Evolutionary conservation across 805 yeast species (phyloP).

Genomic region (Hanseniaspora pseudoguilliermondii): DNA sequence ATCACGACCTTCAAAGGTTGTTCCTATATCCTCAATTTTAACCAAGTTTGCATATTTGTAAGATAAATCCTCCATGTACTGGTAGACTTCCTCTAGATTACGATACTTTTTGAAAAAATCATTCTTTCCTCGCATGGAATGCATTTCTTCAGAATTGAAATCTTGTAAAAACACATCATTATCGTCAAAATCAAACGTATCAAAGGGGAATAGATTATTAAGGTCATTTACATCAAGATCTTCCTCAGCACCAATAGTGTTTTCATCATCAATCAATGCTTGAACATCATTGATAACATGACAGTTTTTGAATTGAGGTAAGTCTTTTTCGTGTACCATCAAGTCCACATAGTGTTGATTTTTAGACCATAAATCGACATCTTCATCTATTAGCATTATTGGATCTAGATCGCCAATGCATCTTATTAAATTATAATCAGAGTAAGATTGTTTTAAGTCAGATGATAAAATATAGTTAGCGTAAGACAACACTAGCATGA

Average conservation of each 20-base stretch:
- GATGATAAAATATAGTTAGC: neutral
- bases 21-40: conserved; percentile 56
- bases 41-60: conserved; percentile 53
- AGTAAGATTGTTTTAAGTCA: neutral
- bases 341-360: conserved; percentile 38
- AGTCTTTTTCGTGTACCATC: conserved; percentile 19
- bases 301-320: conserved; percentile 22
- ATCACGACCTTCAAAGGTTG: conserved; percentile 61
- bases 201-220: conserved; percentile 17
- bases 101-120: conserved; percentile 61
- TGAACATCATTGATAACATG: conserved; percentile 46
- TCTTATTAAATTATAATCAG: neutral
- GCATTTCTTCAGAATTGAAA: neutral
- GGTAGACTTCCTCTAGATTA: conserved; percentile 51
- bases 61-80: conserved; percentile 55
- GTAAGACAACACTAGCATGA: neutral
- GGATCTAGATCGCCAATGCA: neutral
- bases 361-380: conserved; percentile 39
- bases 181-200: conserved; percentile 26
- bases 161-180: conserved; percentile 5
- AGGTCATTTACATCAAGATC: conserved; percentile 8
- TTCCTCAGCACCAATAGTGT: conserved; percentile 26
- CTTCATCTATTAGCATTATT: neutral
- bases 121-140: conserved; percentile 27
- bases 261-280: conserved; percentile 42